Conservation (phyloP, 176 grass and related monocot species). For the Chrysopogon serrulatus region DNA sequence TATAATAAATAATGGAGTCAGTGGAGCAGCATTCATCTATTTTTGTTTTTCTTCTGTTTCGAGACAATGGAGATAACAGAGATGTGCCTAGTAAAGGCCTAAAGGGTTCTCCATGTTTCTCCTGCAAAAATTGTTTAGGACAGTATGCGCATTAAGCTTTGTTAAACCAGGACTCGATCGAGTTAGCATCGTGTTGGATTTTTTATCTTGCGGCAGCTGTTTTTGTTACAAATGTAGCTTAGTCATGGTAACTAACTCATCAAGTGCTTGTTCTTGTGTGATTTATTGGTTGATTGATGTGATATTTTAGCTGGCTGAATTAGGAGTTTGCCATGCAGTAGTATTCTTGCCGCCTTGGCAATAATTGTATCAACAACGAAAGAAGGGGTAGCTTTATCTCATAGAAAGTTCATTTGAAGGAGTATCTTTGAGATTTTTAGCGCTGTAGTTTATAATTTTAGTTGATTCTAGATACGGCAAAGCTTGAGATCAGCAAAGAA, state of each 20-base stretch:
- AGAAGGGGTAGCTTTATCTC: neutral
- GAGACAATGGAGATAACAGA: neutral
- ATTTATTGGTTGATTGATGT: neutral
- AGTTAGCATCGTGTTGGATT: neutral
- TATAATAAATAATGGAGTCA: neutral
- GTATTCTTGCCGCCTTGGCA: neutral
- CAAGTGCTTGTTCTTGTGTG: neutral
- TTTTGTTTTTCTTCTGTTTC: neutral
- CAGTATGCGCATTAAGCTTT: neutral
- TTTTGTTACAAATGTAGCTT: neutral
- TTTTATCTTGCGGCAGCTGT: neutral
- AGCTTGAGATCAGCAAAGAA: neutral
- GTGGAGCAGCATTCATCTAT: neutral
- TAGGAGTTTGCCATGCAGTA: neutral
- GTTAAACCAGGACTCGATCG: neutral
- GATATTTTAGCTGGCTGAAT: neutral
- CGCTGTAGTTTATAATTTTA: neutral
- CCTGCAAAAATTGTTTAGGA: neutral
- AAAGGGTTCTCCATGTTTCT: neutral
- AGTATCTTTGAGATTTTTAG: neutral
- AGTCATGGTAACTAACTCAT: neutral
- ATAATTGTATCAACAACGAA: neutral
- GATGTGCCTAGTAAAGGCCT: constrained; percentile 3
- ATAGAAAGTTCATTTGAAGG: neutral
- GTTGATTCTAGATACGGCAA: neutral